Percentiles rank a stretch among this genome's conserved stretches.
Conservation (phyloP, 257 asterid genomes). For the Mitragyna speciosa region DNA sequence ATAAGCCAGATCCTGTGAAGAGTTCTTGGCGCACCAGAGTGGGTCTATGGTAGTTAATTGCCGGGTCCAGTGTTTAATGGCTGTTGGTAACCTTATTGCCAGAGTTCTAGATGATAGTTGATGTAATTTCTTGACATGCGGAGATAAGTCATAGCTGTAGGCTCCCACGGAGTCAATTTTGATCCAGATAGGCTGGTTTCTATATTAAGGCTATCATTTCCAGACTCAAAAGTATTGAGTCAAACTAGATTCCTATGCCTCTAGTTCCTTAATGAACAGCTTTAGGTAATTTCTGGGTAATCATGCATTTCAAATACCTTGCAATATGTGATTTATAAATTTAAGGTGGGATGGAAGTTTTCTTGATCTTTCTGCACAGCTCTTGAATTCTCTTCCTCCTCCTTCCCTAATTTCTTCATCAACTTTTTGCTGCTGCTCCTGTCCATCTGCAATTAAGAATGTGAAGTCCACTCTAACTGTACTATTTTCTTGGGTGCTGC, state of each 20-base stretch:
- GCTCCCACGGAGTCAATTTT: background rate
- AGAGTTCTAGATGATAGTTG: background rate
- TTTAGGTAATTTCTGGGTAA: background rate
- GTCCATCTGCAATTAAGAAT: background rate
- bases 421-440: background rate
- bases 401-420: background rate
- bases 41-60: background rate
- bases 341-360: background rate
- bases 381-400: background rate
- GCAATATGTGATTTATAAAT: background rate
- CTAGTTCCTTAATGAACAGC: background rate
- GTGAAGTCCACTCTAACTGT: background rate
- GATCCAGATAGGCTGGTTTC: background rate
- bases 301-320: background rate
- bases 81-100: background rate
- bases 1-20: background rate
- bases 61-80: background rate
- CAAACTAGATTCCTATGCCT: background rate
- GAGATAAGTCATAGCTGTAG: background rate
- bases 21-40: background rate
- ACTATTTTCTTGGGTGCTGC: background rate
- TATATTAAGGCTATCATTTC: background rate
- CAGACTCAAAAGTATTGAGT: background rate
- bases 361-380: background rate
- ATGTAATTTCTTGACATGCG: background rate